Percentiles rank a stretch among this genome's conserved stretches.
These are phyloP conservation scores for Canariomyces notabilis DNA, from an alignment of 2,329 filamentous ascomycete genomes.

Conservation along the genomic window DNA sequence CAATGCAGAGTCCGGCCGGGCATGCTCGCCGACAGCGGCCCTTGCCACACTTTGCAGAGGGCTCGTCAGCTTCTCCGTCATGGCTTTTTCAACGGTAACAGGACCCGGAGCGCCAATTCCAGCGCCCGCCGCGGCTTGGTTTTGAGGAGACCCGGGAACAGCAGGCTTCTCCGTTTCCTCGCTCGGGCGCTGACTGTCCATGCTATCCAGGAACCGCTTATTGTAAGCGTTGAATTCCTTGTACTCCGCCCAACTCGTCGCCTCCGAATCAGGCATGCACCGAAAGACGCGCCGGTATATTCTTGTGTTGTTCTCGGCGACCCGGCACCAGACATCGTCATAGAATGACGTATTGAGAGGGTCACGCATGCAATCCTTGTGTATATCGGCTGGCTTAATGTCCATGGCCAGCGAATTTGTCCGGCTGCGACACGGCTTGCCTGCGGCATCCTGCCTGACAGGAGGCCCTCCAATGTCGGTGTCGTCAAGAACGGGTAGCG, in stretches of 20 bases:
- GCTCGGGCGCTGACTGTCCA: conserved; percentile 51
- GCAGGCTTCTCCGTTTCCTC: conserved; percentile 45
- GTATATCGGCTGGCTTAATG: conserved; percentile 67
- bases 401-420: conserved; percentile 58
- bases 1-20: conserved; percentile 26
- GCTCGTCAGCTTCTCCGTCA: conserved; percentile 32
- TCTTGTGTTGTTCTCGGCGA: conserved; percentile 92
- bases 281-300: conserved; percentile 91
- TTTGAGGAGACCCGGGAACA: conserved; percentile 21
- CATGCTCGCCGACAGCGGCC: not conserved
- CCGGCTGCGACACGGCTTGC: conserved; percentile 40
- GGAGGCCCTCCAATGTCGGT: conserved; percentile 76
- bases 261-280: conserved; percentile 94
- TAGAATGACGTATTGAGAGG: conserved; percentile 78
- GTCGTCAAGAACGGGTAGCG: conserved; percentile 67
- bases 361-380: conserved; percentile 92
- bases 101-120: conserved; percentile 42
- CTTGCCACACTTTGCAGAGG: conserved; percentile 22
- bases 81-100: conserved; percentile 34
- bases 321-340: conserved; percentile 79
- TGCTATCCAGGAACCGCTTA: conserved; percentile 67
- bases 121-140: conserved; percentile 26
- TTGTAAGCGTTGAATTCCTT: conserved; percentile 75
- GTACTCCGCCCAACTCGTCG: conserved; percentile 89
- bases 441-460: conserved; percentile 49